These are phyloP conservation scores for Euphorbia peplus DNA, from an alignment of 345 rosid species.

Conservation along the genomic window DNA sequence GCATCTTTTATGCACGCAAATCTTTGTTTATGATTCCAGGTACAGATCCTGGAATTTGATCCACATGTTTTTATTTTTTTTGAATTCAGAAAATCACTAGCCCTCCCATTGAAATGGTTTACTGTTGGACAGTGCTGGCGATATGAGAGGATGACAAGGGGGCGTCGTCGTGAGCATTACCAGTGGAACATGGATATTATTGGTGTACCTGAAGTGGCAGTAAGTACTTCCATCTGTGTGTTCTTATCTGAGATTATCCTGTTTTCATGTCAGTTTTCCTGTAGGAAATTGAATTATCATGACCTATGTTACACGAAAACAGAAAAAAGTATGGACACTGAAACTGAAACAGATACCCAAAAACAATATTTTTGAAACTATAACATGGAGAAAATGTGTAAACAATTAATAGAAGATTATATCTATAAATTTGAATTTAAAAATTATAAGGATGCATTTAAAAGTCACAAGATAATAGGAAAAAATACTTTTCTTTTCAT, in stretches of 20 bases:
- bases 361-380: too few species aligned
- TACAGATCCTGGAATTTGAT: constrained; percentile 64
- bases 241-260: constrained; percentile 5
- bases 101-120: constrained; percentile 96
- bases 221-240: constrained; percentile 33
- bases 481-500: too few species aligned
- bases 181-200: constrained; percentile 99
- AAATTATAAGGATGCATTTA: too few species aligned
- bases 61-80: constrained; percentile 45
- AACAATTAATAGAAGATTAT: too few species aligned
- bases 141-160: constrained; percentile 97
- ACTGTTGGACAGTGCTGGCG: constrained; percentile 97
- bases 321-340: too few species aligned
- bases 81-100: constrained; percentile 81
- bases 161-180: constrained; percentile 93
- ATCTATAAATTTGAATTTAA: too few species aligned
- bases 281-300: neutral
- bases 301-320: neutral
- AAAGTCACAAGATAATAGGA: neutral
- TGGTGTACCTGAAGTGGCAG: constrained; percentile 82
- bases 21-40: constrained; percentile 42
- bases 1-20: constrained; percentile 2
- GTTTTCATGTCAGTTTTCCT: neutral
- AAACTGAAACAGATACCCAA: too few species aligned
- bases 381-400: too few species aligned